These are phyloP conservation scores for Echinosophora koreensis DNA, from an alignment of 306 rosid species.

Conservation along the genomic window DNA sequence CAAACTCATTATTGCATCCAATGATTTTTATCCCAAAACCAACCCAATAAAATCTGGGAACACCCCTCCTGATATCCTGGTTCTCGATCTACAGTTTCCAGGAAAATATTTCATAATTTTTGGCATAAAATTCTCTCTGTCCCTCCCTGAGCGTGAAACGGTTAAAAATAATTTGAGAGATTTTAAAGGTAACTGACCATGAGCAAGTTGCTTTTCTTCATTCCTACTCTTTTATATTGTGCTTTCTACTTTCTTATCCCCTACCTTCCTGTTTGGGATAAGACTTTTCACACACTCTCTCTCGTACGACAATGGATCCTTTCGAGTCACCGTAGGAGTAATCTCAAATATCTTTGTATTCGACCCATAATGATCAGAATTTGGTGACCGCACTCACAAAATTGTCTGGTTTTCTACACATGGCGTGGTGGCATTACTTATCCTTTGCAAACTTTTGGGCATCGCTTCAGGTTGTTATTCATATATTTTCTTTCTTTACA, in stretches of 20 bases:
- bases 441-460: slow-evolving; percentile 41
- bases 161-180: background rate
- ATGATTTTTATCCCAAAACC: too few relatives aligned
- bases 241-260: background rate
- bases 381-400: slow-evolving; percentile 8
- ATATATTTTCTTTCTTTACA: slow-evolving; percentile 33
- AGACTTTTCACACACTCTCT: background rate
- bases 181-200: slow-evolving; percentile 37
- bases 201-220: slow-evolving; percentile 22
- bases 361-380: slow-evolving; percentile 27
- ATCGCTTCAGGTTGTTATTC: slow-evolving; percentile 46
- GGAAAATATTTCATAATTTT: slow-evolving; percentile 19
- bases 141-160: background rate
- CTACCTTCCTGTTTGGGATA: slow-evolving; percentile 44
- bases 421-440: slow-evolving; percentile 45
- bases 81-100: background rate
- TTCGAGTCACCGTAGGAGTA: slow-evolving; percentile 12
- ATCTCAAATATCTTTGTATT: slow-evolving; percentile 15
- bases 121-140: background rate
- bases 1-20: too few relatives aligned
- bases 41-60: too few relatives aligned
- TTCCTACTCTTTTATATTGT: background rate
- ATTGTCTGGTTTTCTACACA: slow-evolving; percentile 10
- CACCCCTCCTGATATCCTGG: too few relatives aligned
- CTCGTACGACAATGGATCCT: background rate